phyloP scores from a whole-genome alignment of 345 rosid genomes.

The Sapria himalayana region DNA sequence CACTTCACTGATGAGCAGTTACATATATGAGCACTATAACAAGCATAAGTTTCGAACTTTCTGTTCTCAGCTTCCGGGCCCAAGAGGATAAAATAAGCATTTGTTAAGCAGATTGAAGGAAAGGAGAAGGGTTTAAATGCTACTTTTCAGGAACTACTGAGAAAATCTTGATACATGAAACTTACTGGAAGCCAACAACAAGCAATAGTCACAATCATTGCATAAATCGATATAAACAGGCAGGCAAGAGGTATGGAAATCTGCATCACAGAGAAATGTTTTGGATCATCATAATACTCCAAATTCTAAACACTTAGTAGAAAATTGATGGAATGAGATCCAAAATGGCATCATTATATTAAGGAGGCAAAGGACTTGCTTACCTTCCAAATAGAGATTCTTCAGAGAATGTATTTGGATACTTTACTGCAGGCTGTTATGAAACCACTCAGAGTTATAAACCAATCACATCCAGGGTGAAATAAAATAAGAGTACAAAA shows the following conservation, averaged over 20 bases:
- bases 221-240: slow-evolving; percentile 40
- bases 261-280: slow-evolving; percentile 12
- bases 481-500: background rate
- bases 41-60: background rate
- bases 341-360: background rate
- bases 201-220: slow-evolving; percentile 21
- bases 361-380: background rate
- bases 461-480: background rate
- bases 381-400: slow-evolving; percentile 53
- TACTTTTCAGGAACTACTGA: no score
- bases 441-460: background rate
- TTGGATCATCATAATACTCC: background rate
- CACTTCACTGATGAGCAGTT: background rate
- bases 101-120: background rate
- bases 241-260: slow-evolving; percentile 75
- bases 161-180: no score
- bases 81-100: background rate
- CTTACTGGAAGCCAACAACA: slow-evolving; percentile 48
- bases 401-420: slow-evolving; percentile 27
- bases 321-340: background rate
- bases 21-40: background rate
- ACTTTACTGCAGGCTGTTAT: slow-evolving; percentile 49
- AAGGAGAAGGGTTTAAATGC: background rate
- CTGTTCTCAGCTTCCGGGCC: background rate
- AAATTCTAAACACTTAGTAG: slow-evolving; percentile 5